A percentile compares a stretch with the other conserved stretches of the same genome.
Evolutionary conservation across 345 rosid genomes (phyloP).

Genomic region (Dovyalis caffra): DNA sequence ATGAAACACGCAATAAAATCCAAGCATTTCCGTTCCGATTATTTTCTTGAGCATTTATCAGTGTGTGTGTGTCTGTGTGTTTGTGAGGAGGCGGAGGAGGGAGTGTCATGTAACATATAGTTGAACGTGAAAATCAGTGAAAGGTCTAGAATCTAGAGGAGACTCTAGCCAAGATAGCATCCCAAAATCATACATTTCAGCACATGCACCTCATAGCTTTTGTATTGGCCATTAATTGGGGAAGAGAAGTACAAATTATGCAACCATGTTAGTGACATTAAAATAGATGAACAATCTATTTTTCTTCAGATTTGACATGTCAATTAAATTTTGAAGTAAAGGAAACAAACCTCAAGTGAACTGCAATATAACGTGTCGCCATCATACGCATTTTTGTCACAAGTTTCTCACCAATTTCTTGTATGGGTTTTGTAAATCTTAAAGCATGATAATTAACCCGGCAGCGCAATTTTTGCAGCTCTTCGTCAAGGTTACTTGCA

Average conservation of each 20-base stretch:
- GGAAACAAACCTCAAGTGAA: constrained; percentile 76
- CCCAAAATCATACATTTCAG: not conserved
- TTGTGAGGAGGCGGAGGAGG: not conserved
- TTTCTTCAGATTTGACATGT: not conserved
- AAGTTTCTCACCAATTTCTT: constrained; percentile 67
- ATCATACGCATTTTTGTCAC: constrained; percentile 73
- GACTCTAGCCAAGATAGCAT: not conserved
- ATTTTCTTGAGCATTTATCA: no score
- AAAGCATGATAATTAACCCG: constrained; percentile 89
- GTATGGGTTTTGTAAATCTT: constrained; percentile 83
- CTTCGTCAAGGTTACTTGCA: constrained; percentile 79
- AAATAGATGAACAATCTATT: not conserved
- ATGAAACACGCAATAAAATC: not conserved
- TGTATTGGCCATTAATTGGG: not conserved
- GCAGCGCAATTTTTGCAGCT: constrained; percentile 91
- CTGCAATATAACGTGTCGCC: constrained; percentile 78
- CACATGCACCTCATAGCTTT: not conserved
- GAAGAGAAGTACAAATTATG: not conserved
- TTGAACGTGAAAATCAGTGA: not conserved
- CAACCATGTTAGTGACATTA: not conserved
- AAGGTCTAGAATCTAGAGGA: not conserved
- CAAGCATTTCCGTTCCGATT: not conserved
- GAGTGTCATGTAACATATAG: not conserved
- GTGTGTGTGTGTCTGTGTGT: no score
- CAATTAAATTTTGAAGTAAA: not conserved